Evolutionary conservation across 2,329 filamentous ascomycete species (phyloP).

Genomic region (Phaeophleospora eucalypticola): DNA sequence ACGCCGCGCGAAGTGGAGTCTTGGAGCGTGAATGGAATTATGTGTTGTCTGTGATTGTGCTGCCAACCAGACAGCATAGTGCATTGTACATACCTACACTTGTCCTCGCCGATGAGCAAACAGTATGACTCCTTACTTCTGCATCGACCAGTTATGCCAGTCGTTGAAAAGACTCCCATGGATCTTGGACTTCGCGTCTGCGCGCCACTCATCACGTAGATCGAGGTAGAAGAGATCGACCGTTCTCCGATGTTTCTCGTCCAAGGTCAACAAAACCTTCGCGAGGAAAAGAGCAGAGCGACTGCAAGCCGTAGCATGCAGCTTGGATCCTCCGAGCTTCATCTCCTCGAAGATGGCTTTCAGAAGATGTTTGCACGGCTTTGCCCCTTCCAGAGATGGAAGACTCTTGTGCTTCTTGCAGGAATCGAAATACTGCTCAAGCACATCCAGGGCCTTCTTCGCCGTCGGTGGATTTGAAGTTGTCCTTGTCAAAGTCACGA

Average conservation of each 20-base stretch:
- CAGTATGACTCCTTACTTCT: slow-evolving; percentile 16
- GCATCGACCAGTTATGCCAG: slow-evolving; percentile 44
- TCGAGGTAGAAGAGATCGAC: slow-evolving; percentile 41
- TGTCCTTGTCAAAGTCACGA: slow-evolving; percentile 71
- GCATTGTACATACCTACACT: too few relatives aligned
- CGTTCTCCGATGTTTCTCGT: slow-evolving; percentile 35
- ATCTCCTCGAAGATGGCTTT: slow-evolving; percentile 65
- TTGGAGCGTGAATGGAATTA: too few relatives aligned
- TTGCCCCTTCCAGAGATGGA: slow-evolving; percentile 29
- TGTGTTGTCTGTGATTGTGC: too few relatives aligned
- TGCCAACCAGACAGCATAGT: too few relatives aligned
- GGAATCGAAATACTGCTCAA: slow-evolving; percentile 67
- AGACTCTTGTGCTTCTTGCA: slow-evolving; percentile 48
- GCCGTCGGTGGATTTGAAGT: slow-evolving; percentile 72
- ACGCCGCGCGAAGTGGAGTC: too few relatives aligned
- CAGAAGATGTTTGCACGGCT: slow-evolving; percentile 56
- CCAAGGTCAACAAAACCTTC: slow-evolving; percentile 55
- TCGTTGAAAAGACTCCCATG: slow-evolving; percentile 44
- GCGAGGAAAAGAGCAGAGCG: slow-evolving; percentile 65
- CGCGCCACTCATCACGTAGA: slow-evolving; percentile 43
- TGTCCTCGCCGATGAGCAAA: too few relatives aligned
- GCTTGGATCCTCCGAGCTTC: slow-evolving; percentile 58
- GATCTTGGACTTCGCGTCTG: slow-evolving; percentile 39
- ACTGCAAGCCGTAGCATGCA: slow-evolving; percentile 71
- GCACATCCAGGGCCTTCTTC: slow-evolving; percentile 66